Evolutionary conservation across 352 stramenopile species (phyloP).

Genomic region (Thalassiosira gravida): DNA sequence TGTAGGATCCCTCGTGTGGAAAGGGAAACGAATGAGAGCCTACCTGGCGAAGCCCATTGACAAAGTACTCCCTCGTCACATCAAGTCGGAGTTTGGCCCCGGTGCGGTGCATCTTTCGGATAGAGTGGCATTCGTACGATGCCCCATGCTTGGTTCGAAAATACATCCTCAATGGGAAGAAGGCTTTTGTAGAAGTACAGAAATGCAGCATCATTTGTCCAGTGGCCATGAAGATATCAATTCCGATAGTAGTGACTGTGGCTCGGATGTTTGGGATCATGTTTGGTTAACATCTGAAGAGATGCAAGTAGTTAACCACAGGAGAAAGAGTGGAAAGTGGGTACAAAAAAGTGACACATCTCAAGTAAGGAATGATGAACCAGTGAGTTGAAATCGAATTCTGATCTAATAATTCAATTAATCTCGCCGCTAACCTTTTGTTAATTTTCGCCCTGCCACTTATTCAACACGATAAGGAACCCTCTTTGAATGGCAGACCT

Average conservation of each 20-base stretch:
- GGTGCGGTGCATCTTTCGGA: constrained; percentile 63
- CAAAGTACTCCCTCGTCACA: constrained; percentile 78
- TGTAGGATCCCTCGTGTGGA: constrained; percentile 82
- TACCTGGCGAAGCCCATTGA: constrained; percentile 84
- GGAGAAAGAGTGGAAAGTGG: constrained; percentile 66
- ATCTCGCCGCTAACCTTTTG: too few relatives aligned
- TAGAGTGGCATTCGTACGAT: constrained; percentile 77
- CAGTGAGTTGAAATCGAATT: too few relatives aligned
- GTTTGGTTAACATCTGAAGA: constrained; percentile 73
- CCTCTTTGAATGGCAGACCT: too few relatives aligned
- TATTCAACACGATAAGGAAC: too few relatives aligned
- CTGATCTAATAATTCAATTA: too few relatives aligned
- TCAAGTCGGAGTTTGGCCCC: constrained; percentile 51
- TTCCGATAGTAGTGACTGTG: not conserved
- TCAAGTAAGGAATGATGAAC: too few relatives aligned
- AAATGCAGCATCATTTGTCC: constrained; percentile 66
- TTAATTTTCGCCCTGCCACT: not conserved
- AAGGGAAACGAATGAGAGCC: constrained; percentile 76
- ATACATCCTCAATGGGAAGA: constrained; percentile 82
- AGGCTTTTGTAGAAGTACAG: constrained; percentile 79
- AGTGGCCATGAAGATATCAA: not conserved
- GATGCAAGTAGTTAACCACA: constrained; percentile 56
- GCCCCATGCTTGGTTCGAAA: constrained; percentile 81
- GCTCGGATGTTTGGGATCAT: constrained; percentile 44
- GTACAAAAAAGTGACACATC: constrained; percentile 34